Evolutionary conservation across 169 alveolate genomes (phyloP), one percentile per base, ranked within the genome.

Genomic region (Plasmodium yoelii): DNA sequence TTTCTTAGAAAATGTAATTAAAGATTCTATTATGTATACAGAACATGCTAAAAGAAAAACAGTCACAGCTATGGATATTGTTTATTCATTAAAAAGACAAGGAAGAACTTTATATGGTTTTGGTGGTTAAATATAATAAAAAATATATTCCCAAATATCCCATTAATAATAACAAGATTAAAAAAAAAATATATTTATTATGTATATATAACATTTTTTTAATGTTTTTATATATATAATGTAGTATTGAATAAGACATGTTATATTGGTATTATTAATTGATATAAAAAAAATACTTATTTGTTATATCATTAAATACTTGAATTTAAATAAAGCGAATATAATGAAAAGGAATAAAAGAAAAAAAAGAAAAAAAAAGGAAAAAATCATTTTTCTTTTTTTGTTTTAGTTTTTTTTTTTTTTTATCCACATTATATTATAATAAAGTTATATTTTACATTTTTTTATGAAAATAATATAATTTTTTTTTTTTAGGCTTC

Each of bases 11-110:
- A 96, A 96, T 91, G 99, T 98, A 71, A 97, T 99, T 93, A 98
- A 98, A 96, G 99, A 99, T 92, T 97, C 99, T 84, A 99, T 98
- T 73, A 97, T 99, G 93, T 98, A 98, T 97, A 98, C 99, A 68
- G 99, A 99, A 96, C 99, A 99, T 94, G 99, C 99, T 90, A 97
- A 99, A 94, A 97, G 99, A 94, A 99, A 99, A 98, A 99, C 99
- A 18, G 99, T 99, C 90, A 98, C 99, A 55, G 99, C 99, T 87
- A 97, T 97, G 98, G 99, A 98, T 93, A 98, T 99, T 84, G 99
- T 99, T 89, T 98, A 98, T 94, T 98, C 99, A 71, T 97, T 99
- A 71, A 99, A 99, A 98, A 97, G 99, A 94, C 99, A 99, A 94
- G 99, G 99, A 87, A 97, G 99, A 93, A 97, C 99, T 93, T 98